phyloP scores from a whole-genome alignment of 345 rosid species.

The Passiflora organensis region DNA sequence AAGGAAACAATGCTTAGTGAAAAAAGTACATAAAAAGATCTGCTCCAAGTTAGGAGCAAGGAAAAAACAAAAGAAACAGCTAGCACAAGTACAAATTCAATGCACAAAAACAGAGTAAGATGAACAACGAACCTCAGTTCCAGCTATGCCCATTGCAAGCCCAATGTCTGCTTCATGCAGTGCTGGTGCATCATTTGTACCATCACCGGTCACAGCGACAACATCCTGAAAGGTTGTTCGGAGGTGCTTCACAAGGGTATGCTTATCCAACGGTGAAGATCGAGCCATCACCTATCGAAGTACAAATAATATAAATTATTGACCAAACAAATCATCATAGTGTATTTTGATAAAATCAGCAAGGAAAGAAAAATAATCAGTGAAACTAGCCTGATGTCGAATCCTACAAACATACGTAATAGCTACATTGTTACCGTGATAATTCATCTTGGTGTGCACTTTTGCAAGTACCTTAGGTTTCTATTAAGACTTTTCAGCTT shows the following conservation, averaged over 20 bases:
- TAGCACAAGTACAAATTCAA: background rate
- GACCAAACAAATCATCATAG: background rate
- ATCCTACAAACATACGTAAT: no score
- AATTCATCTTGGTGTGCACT: no score
- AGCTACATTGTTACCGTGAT: no score
- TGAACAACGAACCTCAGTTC: slow-evolving; percentile 46
- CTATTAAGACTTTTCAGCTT: no score
- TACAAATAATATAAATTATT: slow-evolving; percentile 6
- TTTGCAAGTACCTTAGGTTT: no score
- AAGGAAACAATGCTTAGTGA: no score
- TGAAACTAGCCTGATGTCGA: no score
- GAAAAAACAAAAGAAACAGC: background rate
- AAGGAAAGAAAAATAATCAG: no score
- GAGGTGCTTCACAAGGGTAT: slow-evolving; percentile 23
- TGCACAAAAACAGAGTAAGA: background rate
- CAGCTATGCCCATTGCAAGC: slow-evolving; percentile 69
- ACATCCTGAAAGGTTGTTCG: slow-evolving; percentile 40
- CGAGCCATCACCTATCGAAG: slow-evolving; percentile 33
- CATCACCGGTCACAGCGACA: slow-evolving; percentile 69
- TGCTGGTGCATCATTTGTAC: slow-evolving; percentile 71
- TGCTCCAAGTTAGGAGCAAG: background rate
- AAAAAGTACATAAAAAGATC: no score
- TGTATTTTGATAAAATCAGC: no score
- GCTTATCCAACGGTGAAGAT: slow-evolving; percentile 30
- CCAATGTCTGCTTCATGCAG: slow-evolving; percentile 60